Evolutionary conservation across 176 grass and related monocot species (phyloP).

Genomic region (Aegilops tauschii): DNA sequence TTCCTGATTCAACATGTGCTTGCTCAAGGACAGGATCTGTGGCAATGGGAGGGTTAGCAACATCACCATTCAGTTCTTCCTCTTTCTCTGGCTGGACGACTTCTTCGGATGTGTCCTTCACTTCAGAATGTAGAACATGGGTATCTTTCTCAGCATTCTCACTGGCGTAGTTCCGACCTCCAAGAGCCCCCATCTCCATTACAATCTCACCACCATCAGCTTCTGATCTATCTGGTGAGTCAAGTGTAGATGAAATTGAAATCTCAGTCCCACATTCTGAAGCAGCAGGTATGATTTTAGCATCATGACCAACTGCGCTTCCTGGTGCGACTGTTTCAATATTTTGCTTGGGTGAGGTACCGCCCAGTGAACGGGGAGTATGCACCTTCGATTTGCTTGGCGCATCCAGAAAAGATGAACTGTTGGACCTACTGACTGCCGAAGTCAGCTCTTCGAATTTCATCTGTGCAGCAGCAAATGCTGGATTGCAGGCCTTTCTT

Average conservation of each 20-base stretch:
- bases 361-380: conserved; percentile 26
- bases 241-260: conserved; percentile 94
- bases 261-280: conserved; percentile 99
- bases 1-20: conserved; percentile 21
- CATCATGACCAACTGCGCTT: conserved; percentile 30
- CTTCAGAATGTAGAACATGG: conserved; percentile 31
- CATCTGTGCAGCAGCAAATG: conserved; percentile 85
- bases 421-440: conserved; percentile 44
- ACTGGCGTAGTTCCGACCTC: conserved; percentile 42
- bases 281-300: conserved; percentile 56
- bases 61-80: conserved; percentile 21
- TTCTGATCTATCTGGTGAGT: conserved; percentile 95
- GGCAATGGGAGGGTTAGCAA: conserved; percentile 7
- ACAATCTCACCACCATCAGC: conserved; percentile 95
- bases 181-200: conserved; percentile 78
- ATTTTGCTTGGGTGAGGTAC: conserved; percentile 39
- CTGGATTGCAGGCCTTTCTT: conserved; percentile 70
- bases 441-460: conserved; percentile 85
- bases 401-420: conserved; percentile 46
- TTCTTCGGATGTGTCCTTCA: conserved; percentile 9
- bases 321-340: conserved; percentile 37
- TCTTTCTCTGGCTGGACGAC: conserved; percentile 17
- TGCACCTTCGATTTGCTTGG: conserved; percentile 40
- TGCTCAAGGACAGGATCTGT: conserved; percentile 29
- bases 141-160: conserved; percentile 30